Conservation (phyloP, 176 grass and related monocot genomes). For the Cocos nucifera region DNA sequence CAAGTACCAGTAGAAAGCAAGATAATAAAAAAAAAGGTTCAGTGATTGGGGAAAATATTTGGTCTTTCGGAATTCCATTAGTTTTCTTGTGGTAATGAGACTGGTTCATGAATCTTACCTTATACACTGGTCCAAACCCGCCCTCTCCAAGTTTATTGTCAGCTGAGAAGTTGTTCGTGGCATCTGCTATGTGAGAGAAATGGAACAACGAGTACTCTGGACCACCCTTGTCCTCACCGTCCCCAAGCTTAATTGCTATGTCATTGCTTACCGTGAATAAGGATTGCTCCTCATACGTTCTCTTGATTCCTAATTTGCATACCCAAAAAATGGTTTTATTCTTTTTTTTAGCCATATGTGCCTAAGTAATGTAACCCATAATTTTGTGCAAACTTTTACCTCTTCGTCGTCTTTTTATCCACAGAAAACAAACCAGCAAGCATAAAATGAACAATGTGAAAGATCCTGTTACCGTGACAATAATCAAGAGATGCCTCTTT, state of each 20-base stretch:
- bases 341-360: not conserved
- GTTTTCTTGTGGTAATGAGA: too few species aligned
- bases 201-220: not conserved
- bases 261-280: not conserved
- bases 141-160: conserved; percentile 2
- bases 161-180: not conserved
- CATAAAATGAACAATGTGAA: not conserved
- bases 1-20: too few species aligned
- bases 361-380: not conserved
- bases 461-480: not conserved
- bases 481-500: not conserved
- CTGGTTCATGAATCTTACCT: not conserved
- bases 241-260: not conserved
- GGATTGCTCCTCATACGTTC: too few species aligned
- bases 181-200: not conserved
- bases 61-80: too few species aligned
- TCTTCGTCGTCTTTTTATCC: not conserved
- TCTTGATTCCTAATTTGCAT: not conserved
- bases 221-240: not conserved
- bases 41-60: too few species aligned
- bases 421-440: not conserved
- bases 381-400: not conserved
- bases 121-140: not conserved
- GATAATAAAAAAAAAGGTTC: too few species aligned
- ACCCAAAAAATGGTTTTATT: not conserved